Conservation (phyloP, 768 basidiomycete genomes). For the Termitomyces sp. region DNA sequence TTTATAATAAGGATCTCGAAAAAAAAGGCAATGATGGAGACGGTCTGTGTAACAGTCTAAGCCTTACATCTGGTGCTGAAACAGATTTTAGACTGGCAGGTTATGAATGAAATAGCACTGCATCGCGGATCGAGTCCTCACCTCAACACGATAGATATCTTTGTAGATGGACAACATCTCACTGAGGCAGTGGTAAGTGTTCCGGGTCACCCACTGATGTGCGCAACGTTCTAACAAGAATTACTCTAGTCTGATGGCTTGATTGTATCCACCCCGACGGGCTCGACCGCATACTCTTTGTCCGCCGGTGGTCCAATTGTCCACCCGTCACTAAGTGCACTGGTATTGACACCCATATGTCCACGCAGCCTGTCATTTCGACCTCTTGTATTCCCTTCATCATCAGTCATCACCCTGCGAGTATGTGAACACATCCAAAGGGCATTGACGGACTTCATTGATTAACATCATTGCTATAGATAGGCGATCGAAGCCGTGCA, state of each 20-base stretch:
- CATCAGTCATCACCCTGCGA: constrained; percentile 70
- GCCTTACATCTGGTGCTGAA: constrained; percentile 7
- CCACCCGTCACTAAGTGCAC: constrained; percentile 85
- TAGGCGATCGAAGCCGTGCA: constrained; percentile 80
- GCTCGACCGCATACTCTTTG: constrained; percentile 94
- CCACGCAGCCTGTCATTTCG: constrained; percentile 90
- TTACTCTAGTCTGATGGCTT: constrained; percentile 78
- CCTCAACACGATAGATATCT: constrained; percentile 90
- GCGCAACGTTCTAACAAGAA: constrained; percentile 8
- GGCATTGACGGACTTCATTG: not conserved
- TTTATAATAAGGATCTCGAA: constrained; percentile 58
- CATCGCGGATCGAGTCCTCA: constrained; percentile 92
- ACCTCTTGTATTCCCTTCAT: constrained; percentile 85
- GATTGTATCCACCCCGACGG: constrained; percentile 93
- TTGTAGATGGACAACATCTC: constrained; percentile 90
- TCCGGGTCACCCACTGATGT: constrained; percentile 5
- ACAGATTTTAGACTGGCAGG: constrained; percentile 74
- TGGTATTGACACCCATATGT: constrained; percentile 94
- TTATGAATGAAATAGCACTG: constrained; percentile 95
- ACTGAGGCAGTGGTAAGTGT: constrained; percentile 89
- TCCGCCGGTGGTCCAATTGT: constrained; percentile 96
- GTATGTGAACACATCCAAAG: constrained; percentile 37
- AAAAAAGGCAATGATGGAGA: constrained; percentile 57
- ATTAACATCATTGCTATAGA: constrained; percentile 39
- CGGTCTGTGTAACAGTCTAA: constrained; percentile 37